Base-by-base conservation (phyloP, 2,329 filamentous ascomycete species). In the Claviceps sp. region DNA sequence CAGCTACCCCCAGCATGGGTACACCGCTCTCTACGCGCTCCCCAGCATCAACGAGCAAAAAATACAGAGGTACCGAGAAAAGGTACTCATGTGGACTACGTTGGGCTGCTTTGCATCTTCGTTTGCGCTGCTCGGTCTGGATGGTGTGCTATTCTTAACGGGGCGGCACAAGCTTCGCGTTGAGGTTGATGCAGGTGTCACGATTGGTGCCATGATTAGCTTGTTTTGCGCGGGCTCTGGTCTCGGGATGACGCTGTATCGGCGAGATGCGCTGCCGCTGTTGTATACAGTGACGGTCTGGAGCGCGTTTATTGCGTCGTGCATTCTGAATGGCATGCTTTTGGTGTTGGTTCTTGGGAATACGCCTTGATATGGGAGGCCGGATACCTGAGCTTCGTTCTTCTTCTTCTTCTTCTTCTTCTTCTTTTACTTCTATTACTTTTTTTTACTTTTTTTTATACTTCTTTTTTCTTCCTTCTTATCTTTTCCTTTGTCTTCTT, bases 101-200 rank as follows among this genome's bases (percentile, higher is more conserved):
- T 58, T 78, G 14, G 70, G 71, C 42, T 74, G 74, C 45, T 82
- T 86, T 56, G 67, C 70, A 2, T 74, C 79, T 0, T 77, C 85
- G 0, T 74, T 83, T 38, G 65, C 82, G 6, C 73, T 91, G 8
- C 74, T 89, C 38, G 64, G 76, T 47, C 75, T 91, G 36, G 78
- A 85, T 0, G 73, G 73, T 40, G 72, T 85, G 9, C 75, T 93
- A 40, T 79, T 86, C 36, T 68, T 72, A 14, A 87, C 87, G 1
- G 86, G 85, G 8, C 75, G 78, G 47, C 82, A 81, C 62, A 84
- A 78, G 63, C 73, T 84, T 57, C 73, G 77, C 4, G 73, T 81
- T n/a, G 81, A 87, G 63, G 87, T 91, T 3, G 85, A 90, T 59
- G 79, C 78, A 0, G 86, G 82, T 8, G 84, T 87, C 2, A 74